A percentile compares a stretch with the other conserved stretches of the same genome.
Evolutionary conservation across 192 early-diverging fungal genomes (phyloP).

Genomic region (Hyaloraphidium curvatum): DNA sequence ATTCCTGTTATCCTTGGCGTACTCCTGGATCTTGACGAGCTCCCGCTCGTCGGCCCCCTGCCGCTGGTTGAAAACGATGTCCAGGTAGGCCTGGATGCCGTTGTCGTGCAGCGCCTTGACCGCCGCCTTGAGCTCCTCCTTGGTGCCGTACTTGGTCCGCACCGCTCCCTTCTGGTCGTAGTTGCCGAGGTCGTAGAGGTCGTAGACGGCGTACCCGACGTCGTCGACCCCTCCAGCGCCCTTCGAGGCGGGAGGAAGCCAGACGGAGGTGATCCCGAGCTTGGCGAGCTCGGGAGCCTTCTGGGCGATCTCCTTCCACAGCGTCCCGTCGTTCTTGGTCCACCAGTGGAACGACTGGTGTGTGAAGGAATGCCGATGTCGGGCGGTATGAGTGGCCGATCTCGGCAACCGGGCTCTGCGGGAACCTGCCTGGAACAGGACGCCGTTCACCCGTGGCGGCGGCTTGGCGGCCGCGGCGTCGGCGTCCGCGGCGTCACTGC

Average conservation of each 20-base stretch:
- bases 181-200: conserved; percentile 29
- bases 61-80: conserved; percentile 25
- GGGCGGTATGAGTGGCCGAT: too few species aligned
- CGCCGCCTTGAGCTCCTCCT: conserved; percentile 17
- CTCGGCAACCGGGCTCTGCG: too few species aligned
- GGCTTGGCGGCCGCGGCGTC: too few species aligned
- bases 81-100: conserved; percentile 19
- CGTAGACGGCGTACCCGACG: conserved; percentile 23
- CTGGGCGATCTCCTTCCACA: conserved; percentile 15
- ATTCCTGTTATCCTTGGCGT: conserved; percentile 16
- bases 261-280: conserved; percentile 21
- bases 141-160: conserved; percentile 27
- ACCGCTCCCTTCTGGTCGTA: conserved; percentile 25
- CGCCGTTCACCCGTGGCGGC: too few species aligned
- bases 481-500: too few species aligned
- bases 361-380: too few species aligned
- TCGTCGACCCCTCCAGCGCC: conserved; percentile 14
- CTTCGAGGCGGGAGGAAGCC: conserved; percentile 27
- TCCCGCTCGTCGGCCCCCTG: conserved; percentile 20
- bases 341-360: too few species aligned
- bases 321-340: too few species aligned
- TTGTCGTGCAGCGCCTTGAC: conserved; percentile 15
- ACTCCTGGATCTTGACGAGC: conserved; percentile 18
- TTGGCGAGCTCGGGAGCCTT: conserved; percentile 16
- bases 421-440: too few species aligned